Evolutionary conservation across 768 basidiomycete species (phyloP), one percentile per base, ranked within the genome.

Genomic region (Podaxis mareebaensis): DNA sequence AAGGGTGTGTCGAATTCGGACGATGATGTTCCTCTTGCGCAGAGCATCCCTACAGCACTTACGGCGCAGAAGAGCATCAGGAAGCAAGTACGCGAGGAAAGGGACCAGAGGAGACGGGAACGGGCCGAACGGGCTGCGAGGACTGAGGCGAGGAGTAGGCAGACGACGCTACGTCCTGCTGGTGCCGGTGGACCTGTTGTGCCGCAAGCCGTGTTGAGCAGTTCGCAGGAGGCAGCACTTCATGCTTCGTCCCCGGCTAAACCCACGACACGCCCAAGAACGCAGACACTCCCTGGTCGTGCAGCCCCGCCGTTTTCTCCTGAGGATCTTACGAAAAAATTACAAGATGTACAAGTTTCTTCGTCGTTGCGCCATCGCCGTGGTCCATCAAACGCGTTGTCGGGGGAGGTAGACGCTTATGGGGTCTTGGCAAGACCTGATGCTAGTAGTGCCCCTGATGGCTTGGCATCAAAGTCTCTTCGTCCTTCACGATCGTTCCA

Each of bases 21-120:
- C 42, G 94, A 96, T 71, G 90, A 96, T 67, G 79, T 94, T 1
- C 95, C 95, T 0, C 81, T 96, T 15, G 95, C 93, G 2, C 86
- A 85, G 66, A 81, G 88, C 33, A 92, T 94, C 60, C 95, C 94
- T 3, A 89, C 87, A 0, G 95, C 95, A 3, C 75, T 96, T 63
- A 83, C 80, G 3, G 94, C 93, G 10, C 95, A 96, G 69, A 87
- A 85, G 68, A 87, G 89, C 4, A 91, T 96, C 59, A 84, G 92
- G 20, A 79, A 80, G 51, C 84, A 92, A 70, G 86, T 91, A 24
- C 81, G 81, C 40, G 85, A 89, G 65, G 91, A 93, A 71, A 78
- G 85, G 33, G 84, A 87, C 39, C 80, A 83, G 64, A 79, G 87
- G 57, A 80, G 81, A 67, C 73, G 79, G 48, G 82, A 86, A 46